These are phyloP conservation scores for Monosporascus sp. DNA, from an alignment of 2,329 filamentous ascomycete genomes.

Conservation along the genomic window DNA sequence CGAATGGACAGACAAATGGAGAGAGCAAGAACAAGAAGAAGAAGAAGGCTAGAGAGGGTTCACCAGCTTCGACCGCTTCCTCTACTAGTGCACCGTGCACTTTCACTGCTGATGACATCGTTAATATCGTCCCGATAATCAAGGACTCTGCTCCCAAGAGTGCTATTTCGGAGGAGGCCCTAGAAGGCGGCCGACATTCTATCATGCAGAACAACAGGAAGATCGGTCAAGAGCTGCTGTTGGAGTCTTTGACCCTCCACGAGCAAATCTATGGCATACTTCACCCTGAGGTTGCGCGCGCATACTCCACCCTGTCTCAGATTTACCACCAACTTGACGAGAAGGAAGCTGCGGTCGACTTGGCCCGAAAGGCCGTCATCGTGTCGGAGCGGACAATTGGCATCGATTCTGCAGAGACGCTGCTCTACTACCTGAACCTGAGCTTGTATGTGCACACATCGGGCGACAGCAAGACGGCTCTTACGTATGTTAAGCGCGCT, in stretches of 20 bases:
- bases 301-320: constrained; percentile 93
- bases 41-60: constrained; percentile 51
- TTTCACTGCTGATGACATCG: constrained; percentile 78
- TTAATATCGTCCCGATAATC: constrained; percentile 89
- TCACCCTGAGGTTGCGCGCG: constrained; percentile 90
- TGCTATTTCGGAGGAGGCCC: constrained; percentile 84
- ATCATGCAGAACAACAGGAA: constrained; percentile 92
- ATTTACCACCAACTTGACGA: constrained; percentile 97
- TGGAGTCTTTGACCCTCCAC: constrained; percentile 93
- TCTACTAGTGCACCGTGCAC: constrained; percentile 44
- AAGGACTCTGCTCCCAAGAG: constrained; percentile 93
- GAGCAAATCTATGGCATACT: constrained; percentile 98
- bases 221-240: constrained; percentile 86
- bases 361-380: constrained; percentile 93
- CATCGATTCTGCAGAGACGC: constrained; percentile 87
- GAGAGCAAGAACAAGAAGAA: constrained; percentile 55
- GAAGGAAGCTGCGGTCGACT: constrained; percentile 90
- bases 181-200: constrained; percentile 95
- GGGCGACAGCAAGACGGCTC: constrained; percentile 82
- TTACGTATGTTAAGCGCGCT: constrained; percentile 86
- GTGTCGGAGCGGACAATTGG: constrained; percentile 92
- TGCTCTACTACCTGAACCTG: constrained; percentile 93
- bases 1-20: constrained; percentile 37
- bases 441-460: constrained; percentile 89
- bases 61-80: constrained; percentile 39